Base-by-base conservation (phyloP, 305 asterid genomes). In the Stenogyne calaminthoides region DNA sequence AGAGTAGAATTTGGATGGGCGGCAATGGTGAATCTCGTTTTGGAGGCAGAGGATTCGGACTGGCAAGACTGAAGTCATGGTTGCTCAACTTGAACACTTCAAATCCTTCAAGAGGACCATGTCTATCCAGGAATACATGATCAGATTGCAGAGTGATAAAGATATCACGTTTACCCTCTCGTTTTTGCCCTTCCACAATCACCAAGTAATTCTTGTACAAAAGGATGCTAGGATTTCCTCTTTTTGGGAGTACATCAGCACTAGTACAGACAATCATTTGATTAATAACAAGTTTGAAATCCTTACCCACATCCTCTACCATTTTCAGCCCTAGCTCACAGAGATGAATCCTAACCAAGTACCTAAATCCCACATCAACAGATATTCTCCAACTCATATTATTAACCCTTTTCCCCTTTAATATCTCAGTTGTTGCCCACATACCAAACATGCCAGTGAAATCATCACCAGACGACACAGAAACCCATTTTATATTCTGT, bases 311-410 rank as follows among this genome's bases (percentile, higher is more conserved):
- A 37, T 74, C 69, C 46, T 78, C 77, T 37, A 80, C 77, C 76
- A 69, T 71, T 40, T 42, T 66, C 22, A 74, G 57, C 11, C 81
- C 85, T 15, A 70, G 8, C 74, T 74, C 85, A 36, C 72, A 67
- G 78, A 86, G 80, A 67, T 86, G 85, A 76, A 86, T 67, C 85
- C 85, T 76, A 6, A 86, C 72, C 83, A 86, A 71, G 70, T 86
- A 86, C 57, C 85, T 72, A 54, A 86, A 86, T 40, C 88, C 91
- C 58, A 82, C 82, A 74, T 84, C 88, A 67, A 86, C 87, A 46
- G 83, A 25, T 39, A 72, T 46, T 76, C 57, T 69, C 89, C 89
- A 85, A n/a, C 71, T 80, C 19, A 69, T 34, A 57, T 36, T 69
- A 40, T 25, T 64, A 54, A 10, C 78, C 54, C 40, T 46, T 0